Percentiles rank a stretch among this genome's conserved stretches.
Conservation (phyloP, 1,284 basidiomycete genomes). For the Moesziomyces globuligerus region DNA sequence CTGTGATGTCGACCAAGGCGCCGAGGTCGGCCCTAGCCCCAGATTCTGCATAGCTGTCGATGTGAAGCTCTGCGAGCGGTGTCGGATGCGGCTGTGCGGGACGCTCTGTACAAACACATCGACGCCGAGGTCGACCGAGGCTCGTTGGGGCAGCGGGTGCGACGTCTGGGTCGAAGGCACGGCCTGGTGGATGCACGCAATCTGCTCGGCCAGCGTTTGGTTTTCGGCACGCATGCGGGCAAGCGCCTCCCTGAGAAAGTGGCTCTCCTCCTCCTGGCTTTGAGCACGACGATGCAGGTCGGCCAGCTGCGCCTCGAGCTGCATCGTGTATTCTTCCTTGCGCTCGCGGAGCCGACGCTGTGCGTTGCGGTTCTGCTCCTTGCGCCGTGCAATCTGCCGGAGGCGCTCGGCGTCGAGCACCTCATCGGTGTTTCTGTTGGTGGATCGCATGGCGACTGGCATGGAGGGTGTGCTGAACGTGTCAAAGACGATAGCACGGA, state of each 20-base stretch:
- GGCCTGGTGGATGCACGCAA: conserved; percentile 31
- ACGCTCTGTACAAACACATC: conserved; percentile 19
- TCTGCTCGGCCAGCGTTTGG: conserved; percentile 34
- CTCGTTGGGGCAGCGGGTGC: conserved; percentile 33
- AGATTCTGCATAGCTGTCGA: conserved; percentile 25
- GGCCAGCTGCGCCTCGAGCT: conserved; percentile 43
- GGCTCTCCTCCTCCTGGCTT: conserved; percentile 45
- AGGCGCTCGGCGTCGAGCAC: conserved; percentile 39
- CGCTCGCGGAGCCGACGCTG: conserved; percentile 51
- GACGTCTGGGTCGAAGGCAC: conserved; percentile 35
- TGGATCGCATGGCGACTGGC: conserved; percentile 27
- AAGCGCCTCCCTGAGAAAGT: conserved; percentile 39
- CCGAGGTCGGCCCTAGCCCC: conserved; percentile 7
- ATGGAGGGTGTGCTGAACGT: conserved; percentile 7
- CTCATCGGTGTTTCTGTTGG: conserved; percentile 19
- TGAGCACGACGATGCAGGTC: conserved; percentile 46
- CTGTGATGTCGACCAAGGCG: conserved; percentile 26
- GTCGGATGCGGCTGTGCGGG: conserved; percentile 19
- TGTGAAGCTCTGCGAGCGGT: conserved; percentile 38
- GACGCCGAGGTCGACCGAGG: conserved; percentile 36
- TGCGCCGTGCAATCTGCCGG: conserved; percentile 45
- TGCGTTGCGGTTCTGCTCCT: conserved; percentile 52
- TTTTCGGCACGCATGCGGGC: conserved; percentile 48
- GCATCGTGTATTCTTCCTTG: conserved; percentile 50
- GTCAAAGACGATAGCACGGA: not conserved